A percentile compares a stretch with the other conserved stretches of the same genome.
Conservation (phyloP, 805 yeast species). For the Scheffersomyces spartinae region DNA sequence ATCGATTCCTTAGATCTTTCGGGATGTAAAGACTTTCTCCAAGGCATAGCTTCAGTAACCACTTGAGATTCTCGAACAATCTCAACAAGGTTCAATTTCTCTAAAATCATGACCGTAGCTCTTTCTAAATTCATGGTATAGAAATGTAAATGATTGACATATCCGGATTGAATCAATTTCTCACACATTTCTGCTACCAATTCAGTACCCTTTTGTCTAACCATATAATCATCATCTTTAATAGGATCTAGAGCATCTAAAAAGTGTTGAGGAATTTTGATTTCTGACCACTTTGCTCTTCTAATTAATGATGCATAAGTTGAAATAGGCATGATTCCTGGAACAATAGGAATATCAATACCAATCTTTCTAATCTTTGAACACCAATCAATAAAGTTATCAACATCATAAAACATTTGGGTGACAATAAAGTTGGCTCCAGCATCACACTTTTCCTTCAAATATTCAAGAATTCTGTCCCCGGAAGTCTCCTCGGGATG, state of each 20-base stretch:
- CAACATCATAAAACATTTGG: conserved; percentile 94
- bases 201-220: conserved; percentile 76
- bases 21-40: conserved; percentile 85
- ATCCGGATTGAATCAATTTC: conserved; percentile 56
- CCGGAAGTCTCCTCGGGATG: conserved; percentile 74
- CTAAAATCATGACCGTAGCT: conserved; percentile 80
- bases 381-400: conserved; percentile 78
- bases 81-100: conserved; percentile 48
- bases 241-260: conserved; percentile 61
- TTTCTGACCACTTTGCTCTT: conserved; percentile 91
- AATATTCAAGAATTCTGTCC: conserved; percentile 38
- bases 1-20: conserved; percentile 70
- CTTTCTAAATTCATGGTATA: conserved; percentile 97
- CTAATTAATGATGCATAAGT: conserved; percentile 87
- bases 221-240: conserved; percentile 82
- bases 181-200: conserved; percentile 77
- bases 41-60: conserved; percentile 48
- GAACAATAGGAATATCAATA: conserved; percentile 77
- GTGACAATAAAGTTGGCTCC: conserved; percentile 94
- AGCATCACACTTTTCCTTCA: conserved; percentile 83
- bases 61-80: conserved; percentile 22
- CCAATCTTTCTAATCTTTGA: conserved; percentile 56
- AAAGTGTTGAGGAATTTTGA: conserved; percentile 67
- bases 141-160: conserved; percentile 79
- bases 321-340: conserved; percentile 98